Percentiles rank a stretch among this genome's conserved stretches.
Conservation (phyloP, 1,284 basidiomycete genomes). For the Malassezia japonica region DNA sequence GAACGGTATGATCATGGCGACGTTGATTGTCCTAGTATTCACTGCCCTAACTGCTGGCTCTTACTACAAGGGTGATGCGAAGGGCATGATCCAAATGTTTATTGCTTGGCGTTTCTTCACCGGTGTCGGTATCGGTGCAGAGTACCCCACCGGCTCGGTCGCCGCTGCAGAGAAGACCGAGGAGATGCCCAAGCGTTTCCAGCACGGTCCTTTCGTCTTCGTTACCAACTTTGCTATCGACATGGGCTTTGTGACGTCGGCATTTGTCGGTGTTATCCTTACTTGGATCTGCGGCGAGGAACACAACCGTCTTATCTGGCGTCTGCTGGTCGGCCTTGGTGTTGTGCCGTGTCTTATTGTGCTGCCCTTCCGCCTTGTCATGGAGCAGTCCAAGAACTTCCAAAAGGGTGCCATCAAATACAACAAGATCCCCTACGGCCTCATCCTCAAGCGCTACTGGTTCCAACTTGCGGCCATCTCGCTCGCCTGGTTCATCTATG, state of each 20-base stretch:
- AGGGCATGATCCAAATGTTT: conserved; percentile 66
- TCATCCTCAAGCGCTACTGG: conserved; percentile 75
- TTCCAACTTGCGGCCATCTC: conserved; percentile 60
- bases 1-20: conserved; percentile 64
- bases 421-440: conserved; percentile 60
- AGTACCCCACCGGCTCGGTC: conserved; percentile 85
- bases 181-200: conserved; percentile 65
- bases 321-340: conserved; percentile 78
- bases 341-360: conserved; percentile 69
- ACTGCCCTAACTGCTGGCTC: conserved; percentile 10
- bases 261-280: conserved; percentile 66
- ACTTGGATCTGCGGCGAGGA: conserved; percentile 56
- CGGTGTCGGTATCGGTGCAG: conserved; percentile 60
- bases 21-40: conserved; percentile 61
- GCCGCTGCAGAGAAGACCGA: conserved; percentile 84
- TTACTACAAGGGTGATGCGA: conserved; percentile 57
- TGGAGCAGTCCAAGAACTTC: conserved; percentile 64
- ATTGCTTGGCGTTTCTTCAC: conserved; percentile 58
- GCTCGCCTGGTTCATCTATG: conserved; percentile 56
- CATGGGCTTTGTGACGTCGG: conserved; percentile 69
- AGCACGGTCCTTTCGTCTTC: conserved; percentile 69
- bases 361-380: conserved; percentile 73
- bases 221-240: conserved; percentile 64
- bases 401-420: conserved; percentile 67
- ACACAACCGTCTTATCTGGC: conserved; percentile 50